Base-by-base conservation (phyloP, 768 basidiomycete genomes). In the Obba rivulosa region DNA sequence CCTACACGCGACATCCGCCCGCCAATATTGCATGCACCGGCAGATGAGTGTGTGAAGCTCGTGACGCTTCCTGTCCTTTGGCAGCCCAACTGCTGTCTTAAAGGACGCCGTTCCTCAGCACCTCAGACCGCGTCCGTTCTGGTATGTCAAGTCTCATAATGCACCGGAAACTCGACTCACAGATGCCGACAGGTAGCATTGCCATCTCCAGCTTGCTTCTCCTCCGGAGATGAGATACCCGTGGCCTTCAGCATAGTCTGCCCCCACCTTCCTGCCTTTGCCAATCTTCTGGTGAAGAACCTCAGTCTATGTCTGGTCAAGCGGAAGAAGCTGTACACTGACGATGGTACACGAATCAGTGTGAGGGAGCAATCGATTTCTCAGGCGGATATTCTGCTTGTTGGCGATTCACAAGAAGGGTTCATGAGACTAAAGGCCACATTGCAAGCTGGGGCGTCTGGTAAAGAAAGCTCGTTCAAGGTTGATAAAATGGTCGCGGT, bases 151-250 rank as follows among this genome's bases (percentile, higher is more conserved):
- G 7, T 31, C 28, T 7, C n/a, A n/a, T n/a, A 31, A 31, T 31
- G 28, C 28, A 7, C 28, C 28, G 13, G 13, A 13, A 5, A 7
- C 28, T 31, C 28, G 28, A 31, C 28, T 31, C 40, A 28, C 24
- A 35, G 22, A 13, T 31, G 46, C 18, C 22, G 23, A 13, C 46
- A 76, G 74, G 56, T 73, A 22, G 69, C 67, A 7, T 41, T 74
- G 41, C 72, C 74, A 2, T 48, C 57, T n/a, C 63, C 66, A 3
- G 53, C 55, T 34, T 63, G 58, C 22, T 72, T 66, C 54, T 54
- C 72, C 21, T 69, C 74, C 5, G 73, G 74, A 8, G 67, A 72
- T 49, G 50, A 53, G 14, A 66, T 76, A 41, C 71, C 71, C 7
- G 62, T 74, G 34, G 66, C 58, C 25, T 42, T 74, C 34, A 67